These are phyloP conservation scores for Teratosphaeria nubilosa DNA, from an alignment of 2,329 filamentous ascomycete genomes.

Conservation along the genomic window DNA sequence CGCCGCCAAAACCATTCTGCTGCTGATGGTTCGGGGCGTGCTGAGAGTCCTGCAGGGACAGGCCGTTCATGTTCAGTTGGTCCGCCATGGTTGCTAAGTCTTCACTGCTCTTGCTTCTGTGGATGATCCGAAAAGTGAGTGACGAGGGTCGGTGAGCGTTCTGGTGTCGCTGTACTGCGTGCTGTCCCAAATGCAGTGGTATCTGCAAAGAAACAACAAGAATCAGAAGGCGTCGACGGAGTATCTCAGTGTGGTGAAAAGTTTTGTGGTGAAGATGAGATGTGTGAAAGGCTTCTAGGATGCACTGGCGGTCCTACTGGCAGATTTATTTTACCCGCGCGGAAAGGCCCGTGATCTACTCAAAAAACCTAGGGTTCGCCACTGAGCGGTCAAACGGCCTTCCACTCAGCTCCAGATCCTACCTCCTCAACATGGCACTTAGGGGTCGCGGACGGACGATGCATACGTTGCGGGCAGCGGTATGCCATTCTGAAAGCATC, in stretches of 20 bases:
- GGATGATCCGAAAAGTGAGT: slow-evolving; percentile 14
- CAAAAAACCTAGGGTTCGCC: too few species aligned
- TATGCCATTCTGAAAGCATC: too few species aligned
- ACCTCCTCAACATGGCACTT: too few species aligned
- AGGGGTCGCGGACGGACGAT: too few species aligned
- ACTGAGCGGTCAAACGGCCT: too few species aligned
- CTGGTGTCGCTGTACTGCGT: neutral
- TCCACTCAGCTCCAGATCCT: too few species aligned
- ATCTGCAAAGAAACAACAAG: slow-evolving; percentile 3
- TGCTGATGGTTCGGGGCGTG: slow-evolving; percentile 40
- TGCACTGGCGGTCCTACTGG: too few species aligned
- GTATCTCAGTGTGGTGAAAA: neutral
- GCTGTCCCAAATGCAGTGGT: slow-evolving; percentile 2
- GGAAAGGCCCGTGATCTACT: too few species aligned
- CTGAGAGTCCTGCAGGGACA: slow-evolving; percentile 59
- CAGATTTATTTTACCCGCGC: too few species aligned
- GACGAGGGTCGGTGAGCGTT: slow-evolving; percentile 17
- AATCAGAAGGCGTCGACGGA: neutral
- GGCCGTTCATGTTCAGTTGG: slow-evolving; percentile 71
- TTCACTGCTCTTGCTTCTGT: slow-evolving; percentile 4
- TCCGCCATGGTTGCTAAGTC: slow-evolving; percentile 52
- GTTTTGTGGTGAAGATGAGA: neutral
- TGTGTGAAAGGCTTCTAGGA: too few species aligned
- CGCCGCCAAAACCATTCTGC: slow-evolving; percentile 33
- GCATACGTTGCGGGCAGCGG: too few species aligned